phyloP scores from a whole-genome alignment of 2,329 filamentous ascomycete genomes.

The Fusarium devonianum region DNA sequence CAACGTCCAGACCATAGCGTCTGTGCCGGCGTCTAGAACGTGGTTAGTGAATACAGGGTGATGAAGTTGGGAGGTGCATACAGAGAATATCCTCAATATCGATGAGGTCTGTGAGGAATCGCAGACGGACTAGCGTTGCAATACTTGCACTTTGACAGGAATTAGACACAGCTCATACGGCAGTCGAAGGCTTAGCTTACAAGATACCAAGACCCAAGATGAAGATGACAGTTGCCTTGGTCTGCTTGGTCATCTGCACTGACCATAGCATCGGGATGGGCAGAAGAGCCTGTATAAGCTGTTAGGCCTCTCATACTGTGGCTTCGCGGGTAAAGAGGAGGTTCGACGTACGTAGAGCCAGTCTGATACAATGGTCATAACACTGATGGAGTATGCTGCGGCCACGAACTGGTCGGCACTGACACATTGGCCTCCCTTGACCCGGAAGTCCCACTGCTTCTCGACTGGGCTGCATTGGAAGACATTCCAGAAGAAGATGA shows the following conservation, averaged over 20 bases:
- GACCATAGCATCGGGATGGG: slow-evolving; percentile 63
- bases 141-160: slow-evolving; percentile 54
- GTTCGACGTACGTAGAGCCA: slow-evolving; percentile 56
- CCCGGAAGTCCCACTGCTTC: slow-evolving; percentile 62
- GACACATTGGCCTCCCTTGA: slow-evolving; percentile 54
- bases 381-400: slow-evolving; percentile 60
- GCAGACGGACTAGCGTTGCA: slow-evolving; percentile 61
- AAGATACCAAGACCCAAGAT: slow-evolving; percentile 61
- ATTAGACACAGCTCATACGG: slow-evolving; percentile 15
- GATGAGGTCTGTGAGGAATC: slow-evolving; percentile 55
- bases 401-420: slow-evolving; percentile 52
- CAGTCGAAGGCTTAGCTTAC: slow-evolving; percentile 41
- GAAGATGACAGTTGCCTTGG: slow-evolving; percentile 59
- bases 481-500: slow-evolving; percentile 60
- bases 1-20: slow-evolving; percentile 65
- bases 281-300: slow-evolving; percentile 51
- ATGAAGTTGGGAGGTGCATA: slow-evolving; percentile 37
- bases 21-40: slow-evolving; percentile 54
- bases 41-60: slow-evolving; percentile 21
- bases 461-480: slow-evolving; percentile 60
- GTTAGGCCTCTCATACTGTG: slow-evolving; percentile 10
- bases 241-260: slow-evolving; percentile 60
- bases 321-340: background rate
- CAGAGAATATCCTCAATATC: slow-evolving; percentile 57
- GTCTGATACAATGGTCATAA: slow-evolving; percentile 61